phyloP scores from a whole-genome alignment of 306 rosid species.

The Notholithocarpus densiflorus region DNA sequence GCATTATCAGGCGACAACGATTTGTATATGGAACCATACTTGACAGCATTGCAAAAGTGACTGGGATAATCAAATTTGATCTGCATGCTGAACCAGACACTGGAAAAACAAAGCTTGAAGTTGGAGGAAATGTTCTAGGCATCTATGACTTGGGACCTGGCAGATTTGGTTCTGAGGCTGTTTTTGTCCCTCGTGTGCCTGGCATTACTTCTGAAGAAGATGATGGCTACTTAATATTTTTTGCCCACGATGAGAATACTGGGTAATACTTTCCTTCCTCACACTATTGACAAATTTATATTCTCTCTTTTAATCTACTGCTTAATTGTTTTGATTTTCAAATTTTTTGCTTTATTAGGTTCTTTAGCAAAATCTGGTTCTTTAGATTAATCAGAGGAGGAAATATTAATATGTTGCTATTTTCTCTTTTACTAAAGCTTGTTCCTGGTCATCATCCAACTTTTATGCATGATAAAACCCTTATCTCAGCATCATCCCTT shows the following conservation, averaged over 20 bases:
- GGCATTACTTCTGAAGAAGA: constrained; percentile 81
- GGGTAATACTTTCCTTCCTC: constrained; percentile 45
- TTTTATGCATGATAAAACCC: no score
- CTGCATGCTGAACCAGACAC: constrained; percentile 65
- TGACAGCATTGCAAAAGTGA: constrained; percentile 69
- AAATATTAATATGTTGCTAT: neutral
- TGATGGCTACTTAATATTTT: constrained; percentile 84
- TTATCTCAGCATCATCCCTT: neutral
- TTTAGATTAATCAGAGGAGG: neutral
- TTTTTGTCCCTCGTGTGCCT: constrained; percentile 73
- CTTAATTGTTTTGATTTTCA: neutral
- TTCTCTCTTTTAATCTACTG: neutral
- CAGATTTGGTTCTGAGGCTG: constrained; percentile 81
- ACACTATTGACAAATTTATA: neutral
- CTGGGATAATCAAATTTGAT: constrained; percentile 81
- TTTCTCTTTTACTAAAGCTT: neutral
- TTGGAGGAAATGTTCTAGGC: constrained; percentile 85
- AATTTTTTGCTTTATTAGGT: neutral
- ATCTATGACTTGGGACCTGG: constrained; percentile 79
- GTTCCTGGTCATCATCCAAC: neutral
- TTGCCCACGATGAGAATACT: constrained; percentile 73
- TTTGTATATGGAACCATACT: constrained; percentile 79
- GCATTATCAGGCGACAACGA: constrained; percentile 60
- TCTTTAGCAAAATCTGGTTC: neutral
- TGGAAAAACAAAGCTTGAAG: constrained; percentile 61